Evolutionary conservation across 2,329 filamentous ascomycete genomes (phyloP).

Genomic region (Colletotrichum costaricense): DNA sequence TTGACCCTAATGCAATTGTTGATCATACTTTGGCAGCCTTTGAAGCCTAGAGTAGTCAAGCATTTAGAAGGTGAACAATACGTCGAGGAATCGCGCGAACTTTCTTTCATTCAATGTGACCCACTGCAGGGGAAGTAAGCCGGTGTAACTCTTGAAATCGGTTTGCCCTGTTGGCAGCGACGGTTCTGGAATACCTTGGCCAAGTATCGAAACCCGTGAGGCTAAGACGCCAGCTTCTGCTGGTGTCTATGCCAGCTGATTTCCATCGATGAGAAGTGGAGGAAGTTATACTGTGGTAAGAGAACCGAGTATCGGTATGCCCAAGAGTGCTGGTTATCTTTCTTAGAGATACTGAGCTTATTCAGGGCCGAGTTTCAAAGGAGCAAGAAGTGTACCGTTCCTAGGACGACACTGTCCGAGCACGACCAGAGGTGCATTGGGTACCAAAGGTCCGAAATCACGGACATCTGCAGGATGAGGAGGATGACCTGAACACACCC

Average conservation of each 20-base stretch:
- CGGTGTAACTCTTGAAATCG: neutral
- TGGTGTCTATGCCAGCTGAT: neutral
- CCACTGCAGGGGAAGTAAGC: neutral
- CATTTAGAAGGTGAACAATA: neutral
- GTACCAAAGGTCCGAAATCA: neutral
- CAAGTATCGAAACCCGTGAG: neutral
- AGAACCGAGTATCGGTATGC: neutral
- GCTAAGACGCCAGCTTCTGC: neutral
- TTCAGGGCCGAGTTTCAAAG: neutral
- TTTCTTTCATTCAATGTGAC: neutral
- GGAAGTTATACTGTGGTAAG: neutral
- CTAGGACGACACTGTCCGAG: neutral
- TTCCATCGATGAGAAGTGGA: neutral
- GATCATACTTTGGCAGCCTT: neutral
- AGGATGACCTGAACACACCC: neutral
- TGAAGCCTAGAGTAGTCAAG: neutral
- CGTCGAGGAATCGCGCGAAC: neutral
- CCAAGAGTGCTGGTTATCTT: neutral
- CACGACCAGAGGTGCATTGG: neutral
- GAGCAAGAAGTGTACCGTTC: neutral
- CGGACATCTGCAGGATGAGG: neutral
- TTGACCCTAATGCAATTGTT: neutral
- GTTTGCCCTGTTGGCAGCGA: neutral
- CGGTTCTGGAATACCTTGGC: conserved; percentile 6
- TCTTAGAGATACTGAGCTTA: neutral